Evolutionary conservation across 1,284 basidiomycete genomes (phyloP), one percentile per base, ranked within the genome.

Genomic region (Rhodotorula sp.): DNA sequence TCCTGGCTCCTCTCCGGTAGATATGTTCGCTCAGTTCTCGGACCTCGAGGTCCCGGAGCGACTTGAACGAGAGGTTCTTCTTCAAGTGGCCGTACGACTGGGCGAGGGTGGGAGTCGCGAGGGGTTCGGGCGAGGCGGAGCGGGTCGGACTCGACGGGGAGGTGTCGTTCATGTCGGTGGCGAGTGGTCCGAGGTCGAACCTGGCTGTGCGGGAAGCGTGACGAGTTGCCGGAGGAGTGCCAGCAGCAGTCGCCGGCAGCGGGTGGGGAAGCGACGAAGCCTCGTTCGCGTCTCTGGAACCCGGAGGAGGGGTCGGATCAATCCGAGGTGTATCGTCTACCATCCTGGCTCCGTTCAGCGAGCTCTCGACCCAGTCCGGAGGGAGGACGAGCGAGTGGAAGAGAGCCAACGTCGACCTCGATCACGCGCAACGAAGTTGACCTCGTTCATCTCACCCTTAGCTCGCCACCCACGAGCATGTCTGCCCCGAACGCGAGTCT

Each of bases 1-100:
- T 51, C 54, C 66, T 58, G 16, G 51, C 47, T 18, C 75, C 72
- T 51, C 66, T 63, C 52, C 93, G 85, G 92, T 93, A 96, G 3
- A 96, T 87, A 78, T 92, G 88, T 79, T 86, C 88, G 58, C 87
- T 84, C 0, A 91, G 89, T 68, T 88, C 89, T 70, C 61, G 54
- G 15, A 68, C 31, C 58, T 78, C 77, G 48, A 79, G 48, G 7
- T 78, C 76, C 3, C 67, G 23, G 29, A 79, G 57, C 3, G 31
- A 58, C 43, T 72, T 76, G 67, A 78, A 71, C 47, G 64, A 67
- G 51, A 79, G 70, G 61, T 72, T 77, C 67, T 67, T 63, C 6
- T 67, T 54, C 15, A 79, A 31, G 23, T 63, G 56, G 23, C 63
- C 64, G 62, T 75, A 76, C 26, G 59, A 65, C 51, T 79, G 67